Percentiles rank a stretch among this genome's conserved stretches.
phyloP scores from a whole-genome alignment of 331 rosid species.

The Arachis monticola region DNA sequence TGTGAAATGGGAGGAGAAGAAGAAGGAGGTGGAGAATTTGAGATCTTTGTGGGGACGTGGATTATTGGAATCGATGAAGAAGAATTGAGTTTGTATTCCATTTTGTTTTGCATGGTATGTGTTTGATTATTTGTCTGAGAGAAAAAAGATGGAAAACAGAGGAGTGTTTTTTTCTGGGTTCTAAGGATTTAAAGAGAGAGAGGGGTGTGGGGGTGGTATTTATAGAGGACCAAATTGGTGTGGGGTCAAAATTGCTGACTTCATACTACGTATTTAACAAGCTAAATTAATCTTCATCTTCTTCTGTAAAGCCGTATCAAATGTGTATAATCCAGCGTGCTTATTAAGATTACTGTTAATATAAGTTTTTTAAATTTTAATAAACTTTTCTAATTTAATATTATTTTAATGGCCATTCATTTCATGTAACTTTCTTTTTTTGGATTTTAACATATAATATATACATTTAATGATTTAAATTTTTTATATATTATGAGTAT shows the following conservation, averaged over 20 bases:
- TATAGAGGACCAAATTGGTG: slow-evolving; percentile 34
- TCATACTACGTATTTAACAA: slow-evolving; percentile 41
- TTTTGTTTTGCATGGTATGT: slow-evolving; percentile 19
- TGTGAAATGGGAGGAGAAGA: slow-evolving; percentile 50
- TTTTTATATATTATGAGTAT: too few species aligned
- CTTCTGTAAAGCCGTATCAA: background rate
- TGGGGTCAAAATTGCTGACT: slow-evolving; percentile 34
- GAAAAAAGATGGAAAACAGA: slow-evolving; percentile 43
- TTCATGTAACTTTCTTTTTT: too few species aligned
- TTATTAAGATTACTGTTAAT: too few species aligned
- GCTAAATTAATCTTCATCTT: slow-evolving; percentile 12
- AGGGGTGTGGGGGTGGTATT: slow-evolving; percentile 17
- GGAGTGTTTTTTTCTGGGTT: background rate
- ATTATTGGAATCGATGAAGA: slow-evolving; percentile 42
- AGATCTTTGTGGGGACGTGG: slow-evolving; percentile 46
- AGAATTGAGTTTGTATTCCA: slow-evolving; percentile 56
- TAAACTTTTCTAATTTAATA: too few species aligned
- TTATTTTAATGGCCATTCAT: too few species aligned
- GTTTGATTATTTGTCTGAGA: background rate
- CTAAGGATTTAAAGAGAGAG: background rate
- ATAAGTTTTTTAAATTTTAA: too few species aligned
- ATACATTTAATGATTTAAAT: too few species aligned
- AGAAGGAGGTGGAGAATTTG: slow-evolving; percentile 49
- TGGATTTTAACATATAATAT: too few species aligned
- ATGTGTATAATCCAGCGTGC: background rate